phyloP scores from a whole-genome alignment of 2,329 filamentous ascomycete species.

The Rhinocladiella mackenziei region DNA sequence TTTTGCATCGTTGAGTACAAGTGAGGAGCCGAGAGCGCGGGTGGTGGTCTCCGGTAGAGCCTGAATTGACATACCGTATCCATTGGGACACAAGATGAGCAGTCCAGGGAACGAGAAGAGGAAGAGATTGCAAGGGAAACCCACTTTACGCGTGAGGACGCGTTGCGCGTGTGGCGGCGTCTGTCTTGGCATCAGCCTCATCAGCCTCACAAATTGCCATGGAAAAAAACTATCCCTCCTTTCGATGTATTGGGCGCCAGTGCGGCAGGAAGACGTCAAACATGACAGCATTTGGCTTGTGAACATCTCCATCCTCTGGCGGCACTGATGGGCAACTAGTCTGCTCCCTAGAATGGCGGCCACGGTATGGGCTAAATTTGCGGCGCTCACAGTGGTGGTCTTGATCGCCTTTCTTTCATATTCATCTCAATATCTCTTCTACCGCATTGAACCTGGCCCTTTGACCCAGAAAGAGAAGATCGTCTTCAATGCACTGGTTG shows the following conservation, averaged over 20 bases:
- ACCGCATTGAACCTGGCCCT: conserved; percentile 50
- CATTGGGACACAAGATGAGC: conserved; percentile 9
- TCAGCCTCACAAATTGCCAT: too few relatives aligned
- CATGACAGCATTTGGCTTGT: too few relatives aligned
- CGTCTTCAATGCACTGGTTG: conserved; percentile 51
- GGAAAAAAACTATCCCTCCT: too few relatives aligned
- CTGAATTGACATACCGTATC: conserved; percentile 43
- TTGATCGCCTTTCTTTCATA: conserved; percentile 59
- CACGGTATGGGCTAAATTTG: conserved; percentile 36
- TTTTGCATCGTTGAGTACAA: conserved; percentile 54
- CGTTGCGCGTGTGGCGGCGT: too few relatives aligned
- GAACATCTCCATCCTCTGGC: too few relatives aligned
- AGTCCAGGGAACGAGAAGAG: too few relatives aligned
- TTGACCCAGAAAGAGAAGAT: conserved; percentile 44
- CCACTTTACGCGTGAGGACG: not conserved
- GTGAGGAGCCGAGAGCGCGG: conserved; percentile 54
- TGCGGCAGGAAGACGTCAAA: too few relatives aligned
- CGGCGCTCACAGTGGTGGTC: conserved; percentile 50
- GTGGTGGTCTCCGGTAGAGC: conserved; percentile 42
- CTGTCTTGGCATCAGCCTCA: not conserved
- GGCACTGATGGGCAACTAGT: too few relatives aligned
- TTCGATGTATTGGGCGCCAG: too few relatives aligned
- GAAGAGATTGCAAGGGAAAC: not conserved
- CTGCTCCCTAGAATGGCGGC: too few relatives aligned
- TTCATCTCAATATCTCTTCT: conserved; percentile 57